These are phyloP conservation scores for Medicago ruthenica DNA, from an alignment of 306 rosid species.

Conservation along the genomic window DNA sequence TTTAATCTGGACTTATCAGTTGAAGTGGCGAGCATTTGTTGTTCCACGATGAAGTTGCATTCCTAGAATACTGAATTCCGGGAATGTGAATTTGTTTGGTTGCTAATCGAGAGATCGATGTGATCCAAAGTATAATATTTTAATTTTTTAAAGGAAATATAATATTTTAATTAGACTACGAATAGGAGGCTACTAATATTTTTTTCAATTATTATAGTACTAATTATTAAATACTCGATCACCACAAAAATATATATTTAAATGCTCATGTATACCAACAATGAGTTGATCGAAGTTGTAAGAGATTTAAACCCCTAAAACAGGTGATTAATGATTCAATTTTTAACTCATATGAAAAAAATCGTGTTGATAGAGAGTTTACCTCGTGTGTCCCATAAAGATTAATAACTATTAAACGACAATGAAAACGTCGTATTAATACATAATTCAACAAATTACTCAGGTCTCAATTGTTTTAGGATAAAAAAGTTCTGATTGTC, in stretches of 20 bases:
- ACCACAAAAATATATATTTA: too few relatives aligned
- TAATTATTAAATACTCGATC: too few relatives aligned
- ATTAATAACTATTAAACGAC: too few relatives aligned
- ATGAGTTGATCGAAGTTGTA: too few relatives aligned
- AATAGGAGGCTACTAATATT: constrained; percentile 22
- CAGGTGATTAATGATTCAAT: too few relatives aligned
- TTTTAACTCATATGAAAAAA: too few relatives aligned
- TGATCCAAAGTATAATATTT: constrained; percentile 26
- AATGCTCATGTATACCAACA: too few relatives aligned
- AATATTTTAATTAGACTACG: constrained; percentile 31
- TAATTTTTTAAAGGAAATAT: neutral
- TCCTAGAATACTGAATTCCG: constrained; percentile 32
- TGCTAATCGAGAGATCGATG: constrained; percentile 47
- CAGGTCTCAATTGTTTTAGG: neutral
- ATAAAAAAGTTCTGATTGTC: constrained; percentile 16
- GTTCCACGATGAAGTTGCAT: constrained; percentile 47
- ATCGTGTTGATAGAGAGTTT: too few relatives aligned
- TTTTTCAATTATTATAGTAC: constrained; percentile 8
- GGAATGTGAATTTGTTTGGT: constrained; percentile 50
- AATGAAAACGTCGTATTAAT: too few relatives aligned
- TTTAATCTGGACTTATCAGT: constrained; percentile 22
- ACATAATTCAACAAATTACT: too few relatives aligned
- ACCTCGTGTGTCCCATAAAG: too few relatives aligned
- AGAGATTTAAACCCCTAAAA: too few relatives aligned
- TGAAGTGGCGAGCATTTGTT: constrained; percentile 45